These are phyloP conservation scores for Bryoerythrophyllum caledonicum DNA, from an alignment of 225 moss, liverwort and hornwort genomes.

Conservation along the genomic window DNA sequence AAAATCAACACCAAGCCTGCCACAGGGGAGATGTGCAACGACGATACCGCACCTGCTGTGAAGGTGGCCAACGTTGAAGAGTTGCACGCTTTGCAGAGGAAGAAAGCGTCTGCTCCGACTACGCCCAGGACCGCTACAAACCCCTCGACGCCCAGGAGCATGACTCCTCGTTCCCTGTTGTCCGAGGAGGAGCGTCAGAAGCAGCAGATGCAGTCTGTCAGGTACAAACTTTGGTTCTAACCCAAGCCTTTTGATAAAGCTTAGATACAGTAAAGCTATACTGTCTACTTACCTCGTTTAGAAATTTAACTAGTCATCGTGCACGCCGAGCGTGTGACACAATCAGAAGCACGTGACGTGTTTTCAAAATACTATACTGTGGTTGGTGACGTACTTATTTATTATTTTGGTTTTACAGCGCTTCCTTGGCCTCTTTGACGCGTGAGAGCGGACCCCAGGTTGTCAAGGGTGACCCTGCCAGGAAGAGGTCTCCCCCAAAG, in stretches of 20 bases:
- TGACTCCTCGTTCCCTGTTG: constrained; percentile 49
- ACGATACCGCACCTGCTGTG: constrained; percentile 76
- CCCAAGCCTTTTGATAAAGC: neutral
- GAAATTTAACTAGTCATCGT: neutral
- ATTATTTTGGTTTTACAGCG: constrained; percentile 38
- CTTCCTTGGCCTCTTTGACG: constrained; percentile 92
- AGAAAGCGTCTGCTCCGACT: constrained; percentile 82
- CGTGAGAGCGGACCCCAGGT: constrained; percentile 96
- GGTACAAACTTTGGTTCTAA: constrained; percentile 30
- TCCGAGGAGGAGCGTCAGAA: constrained; percentile 69
- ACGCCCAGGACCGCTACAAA: constrained; percentile 58
- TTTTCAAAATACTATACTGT: neutral
- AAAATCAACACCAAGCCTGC: constrained; percentile 72
- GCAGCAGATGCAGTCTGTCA: constrained; percentile 95
- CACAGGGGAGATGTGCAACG: constrained; percentile 64
- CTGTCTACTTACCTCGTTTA: neutral
- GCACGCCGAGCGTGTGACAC: neutral
- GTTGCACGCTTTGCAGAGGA: constrained; percentile 83
- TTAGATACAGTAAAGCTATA: too few species aligned
- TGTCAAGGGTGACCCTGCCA: constrained; percentile 77
- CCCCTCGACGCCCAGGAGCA: constrained; percentile 11
- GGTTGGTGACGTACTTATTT: neutral
- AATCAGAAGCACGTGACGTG: neutral
- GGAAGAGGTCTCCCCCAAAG: constrained; percentile 65
- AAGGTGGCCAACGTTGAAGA: constrained; percentile 70